Base-by-base conservation (phyloP, 2,329 filamentous ascomycete species). In the Trichoderma brevicompactum region DNA sequence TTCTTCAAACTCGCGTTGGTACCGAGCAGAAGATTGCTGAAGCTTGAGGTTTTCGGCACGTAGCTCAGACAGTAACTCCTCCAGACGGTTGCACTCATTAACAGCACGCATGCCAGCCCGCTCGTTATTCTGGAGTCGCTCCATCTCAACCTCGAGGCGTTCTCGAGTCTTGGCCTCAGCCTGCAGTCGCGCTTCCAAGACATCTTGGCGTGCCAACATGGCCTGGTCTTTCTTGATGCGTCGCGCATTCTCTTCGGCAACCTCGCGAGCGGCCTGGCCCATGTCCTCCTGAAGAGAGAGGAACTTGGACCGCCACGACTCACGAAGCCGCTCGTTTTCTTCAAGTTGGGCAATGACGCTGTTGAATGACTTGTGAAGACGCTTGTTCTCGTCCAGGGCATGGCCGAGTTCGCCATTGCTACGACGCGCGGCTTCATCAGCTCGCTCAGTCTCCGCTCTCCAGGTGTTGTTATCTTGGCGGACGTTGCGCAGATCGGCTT, bases 241-340 rank as follows among this genome's bases (percentile, higher is more conserved):
- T 41, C 86, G 84, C 36, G 90, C 87, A 74, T 94, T 94, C 74
- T 98, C 94, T 71, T 91, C 88, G 23, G 90, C 88, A 68, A 97
- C 88, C 68, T 96, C 90, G 53, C 87, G 87, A 61, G 92, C 89
- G 55, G 92, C 91, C 64, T 83, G 83, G 38, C 88, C 86, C 89
- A 98, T 94, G 71, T 97, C 92, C 68, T 92, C 87, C 77, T 98
- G 94, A 44, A 99, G 82, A 66, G 88, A 88, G 71, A 94, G 87
- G 72, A 97, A 91, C 77, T 95, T 96, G 75, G 83, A 82, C 70
- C 92, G 89, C 86, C 96, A 94, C 67, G 85, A 88, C 74, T 97
- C 92, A 65, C 93, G 89, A 66, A 96, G 86, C 68, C 90, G 88
- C 73, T 94, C 88, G 72, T 92, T 94, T 79, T 97, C 94, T 72